Evolutionary conservation across 148 eudicot species (phyloP).

Genomic region (Diospyros lotus): DNA sequence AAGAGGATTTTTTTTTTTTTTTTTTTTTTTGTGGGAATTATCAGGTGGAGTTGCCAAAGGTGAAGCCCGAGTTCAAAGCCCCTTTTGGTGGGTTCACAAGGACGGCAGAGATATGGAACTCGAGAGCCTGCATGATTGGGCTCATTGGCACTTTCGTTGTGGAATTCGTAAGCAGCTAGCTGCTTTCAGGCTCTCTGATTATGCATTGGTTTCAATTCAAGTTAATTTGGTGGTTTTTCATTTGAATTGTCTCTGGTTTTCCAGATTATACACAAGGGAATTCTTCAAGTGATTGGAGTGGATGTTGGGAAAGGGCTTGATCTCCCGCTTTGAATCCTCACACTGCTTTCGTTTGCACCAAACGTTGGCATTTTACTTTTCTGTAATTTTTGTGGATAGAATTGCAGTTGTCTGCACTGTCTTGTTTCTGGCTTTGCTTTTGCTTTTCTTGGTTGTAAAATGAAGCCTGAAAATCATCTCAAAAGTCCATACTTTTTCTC

Average conservation of each 20-base stretch:
- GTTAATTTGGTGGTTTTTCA: not conserved
- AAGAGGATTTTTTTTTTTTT: no score
- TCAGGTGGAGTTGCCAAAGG: constrained; percentile 79
- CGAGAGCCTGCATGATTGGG: constrained; percentile 96
- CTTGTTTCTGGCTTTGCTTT: no score
- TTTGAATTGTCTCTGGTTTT: not conserved
- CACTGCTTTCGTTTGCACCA: no score
- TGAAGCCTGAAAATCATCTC: no score
- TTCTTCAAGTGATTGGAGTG: constrained; percentile 78
- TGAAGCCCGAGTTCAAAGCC: constrained; percentile 61
- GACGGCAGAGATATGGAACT: constrained; percentile 88
- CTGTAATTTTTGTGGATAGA: no score
- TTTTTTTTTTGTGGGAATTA: not conserved
- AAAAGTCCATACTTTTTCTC: no score
- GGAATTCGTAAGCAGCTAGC: constrained; percentile 48
- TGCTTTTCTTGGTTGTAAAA: no score
- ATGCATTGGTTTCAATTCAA: not conserved
- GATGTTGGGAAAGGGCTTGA: constrained; percentile 96
- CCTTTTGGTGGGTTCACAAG: constrained; percentile 78
- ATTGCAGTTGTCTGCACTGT: no score
- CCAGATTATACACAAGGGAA: constrained; percentile 88
- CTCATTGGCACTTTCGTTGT: constrained; percentile 87
- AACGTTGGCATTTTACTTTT: no score
- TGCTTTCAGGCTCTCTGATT: not conserved
- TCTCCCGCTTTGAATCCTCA: constrained; percentile 58